Base-by-base conservation (phyloP, 2,329 filamentous ascomycete species). In the Chaetomiaceae sp. region DNA sequence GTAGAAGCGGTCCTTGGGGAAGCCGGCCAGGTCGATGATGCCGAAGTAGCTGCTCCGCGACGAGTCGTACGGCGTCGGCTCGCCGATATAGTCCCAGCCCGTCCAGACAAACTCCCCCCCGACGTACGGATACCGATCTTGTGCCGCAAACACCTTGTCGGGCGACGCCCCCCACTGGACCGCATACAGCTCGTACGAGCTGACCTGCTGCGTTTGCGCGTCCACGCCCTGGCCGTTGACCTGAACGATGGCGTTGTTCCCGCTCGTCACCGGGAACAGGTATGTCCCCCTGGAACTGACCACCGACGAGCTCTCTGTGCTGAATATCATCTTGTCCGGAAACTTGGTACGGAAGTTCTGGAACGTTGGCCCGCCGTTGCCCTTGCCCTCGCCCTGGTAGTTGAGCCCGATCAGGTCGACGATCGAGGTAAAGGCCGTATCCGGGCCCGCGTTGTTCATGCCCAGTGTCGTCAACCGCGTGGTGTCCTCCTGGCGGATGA, bases 11-110 rank as follows among this genome's bases (percentile, higher is more conserved):
- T 81, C 78, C 63, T 82, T 82, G 51, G 69, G 71, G 65, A 82
- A 82, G 0, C 79, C 79, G 0, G 79, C 78, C 6, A 81, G 66
- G 50, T 82, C 79, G 27, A 82, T 71, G 53, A 82, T 79, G 9
- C 79, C 78, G 41, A 75, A 81, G 61, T 81, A 82, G 1, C 74
- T 76, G 61, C 74, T 78, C 10, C 76, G 73, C 4, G 75, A 47
- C 11, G 0, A 10, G 23, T 80, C 78, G 59, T 81, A 81, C 0
- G 74, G 75, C 48, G 34, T 65, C 34, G 65, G 65, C 60, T 67
- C 65, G 48, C 65, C 65, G 0, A 66, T 32, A 50, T 66, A 67
- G 54, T 66, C 64, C 34, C 57, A 67, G 7, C 65, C 64, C 0
- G 62, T 64, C 65, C 64, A 67, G 14, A 67, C 63, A 40, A 65